Base-by-base conservation (phyloP, 768 basidiomycete genomes). In the Boletus edulis region DNA sequence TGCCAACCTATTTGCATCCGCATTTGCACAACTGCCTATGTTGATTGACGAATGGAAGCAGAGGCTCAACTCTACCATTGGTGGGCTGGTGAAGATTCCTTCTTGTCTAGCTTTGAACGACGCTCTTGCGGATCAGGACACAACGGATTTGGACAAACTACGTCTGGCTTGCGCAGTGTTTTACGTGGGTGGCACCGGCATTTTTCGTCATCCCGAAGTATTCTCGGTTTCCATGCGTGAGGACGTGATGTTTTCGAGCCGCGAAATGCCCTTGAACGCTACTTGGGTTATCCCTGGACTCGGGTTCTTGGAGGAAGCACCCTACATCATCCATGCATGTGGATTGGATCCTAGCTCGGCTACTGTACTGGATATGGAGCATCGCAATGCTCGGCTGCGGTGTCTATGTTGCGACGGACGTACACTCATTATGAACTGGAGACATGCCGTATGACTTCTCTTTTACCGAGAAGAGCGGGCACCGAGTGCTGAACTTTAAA, bases 91-190 rank as follows among this genome's bases (percentile, higher is more conserved):
- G n/a, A 41, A 56, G 49, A 51, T 56, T 10, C 62, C 61, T 15
- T 49, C 40, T 18, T 24, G 2, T 10, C 20, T 56, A n/a, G 48
- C 52, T 14, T 22, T 8, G 3, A 6, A 39, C 13, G 8, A 14
- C 13, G 14, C 31, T 27, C n/a, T 22, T 15, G n/a, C 34, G 2
- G 24, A n/a, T 47, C 27, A 6, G 24, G 17, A 42, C 17, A 15
- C n/a, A 6, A 13, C 20, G 5, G 48, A 31, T 15, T 4, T 22
- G n/a, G 41, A 41, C 20, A 61, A 54, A 37, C 46, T 61, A 8
- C 46, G 17, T 5, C 46, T 62, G 5, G 59, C 59, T 9, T 62
- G 55, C 9, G 49, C 59, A 11, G 18, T 62, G 5, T 61, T 61
- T n/a, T 22, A 31, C 35, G 14, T 39, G n/a, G 41, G 52, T 20